Base-by-base conservation (phyloP, 495 filamentous ascomycete genomes). In the Trichoderma reesei region DNA sequence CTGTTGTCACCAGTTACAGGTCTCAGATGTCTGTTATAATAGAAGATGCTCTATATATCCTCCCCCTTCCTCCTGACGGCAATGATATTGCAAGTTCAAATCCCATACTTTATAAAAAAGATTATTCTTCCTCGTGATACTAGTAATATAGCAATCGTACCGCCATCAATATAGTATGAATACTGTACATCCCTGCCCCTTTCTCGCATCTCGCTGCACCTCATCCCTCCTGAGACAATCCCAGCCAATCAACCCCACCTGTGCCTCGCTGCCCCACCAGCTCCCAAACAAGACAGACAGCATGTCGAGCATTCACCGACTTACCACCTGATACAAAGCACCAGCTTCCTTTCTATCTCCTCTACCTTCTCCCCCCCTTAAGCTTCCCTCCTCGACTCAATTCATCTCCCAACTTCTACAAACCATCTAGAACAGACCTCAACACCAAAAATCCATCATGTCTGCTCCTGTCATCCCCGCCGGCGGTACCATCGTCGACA, bases 401-500 rank as follows among this genome's bases (percentile, higher is more conserved):
- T 60, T 42, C 20, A 26, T 41, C 60, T 59, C 44, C 10, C 33
- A 5, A 62, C 16, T 38, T 44, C 41, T 31, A 37, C 44, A 63
- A 48, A 59, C 31, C 46, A 56, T 20, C 48, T 51, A 51, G 26
- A 26, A 26, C 33, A 16, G 26, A 16, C 34, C 59, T 16, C 4
- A 38, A 64, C 36, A 63, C 31, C 67, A 39, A 39, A 39, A 67
- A 64, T 41, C 56, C 59, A 74, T 7, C 67, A 79, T 79, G 76
- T 72, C 76, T 61, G 65, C 73, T 37, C 71, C 69, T 11, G 64
- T 66, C 20, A 73, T 80, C 67, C 87, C 87, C 61, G 73, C 83
- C 13, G 89, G 85, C 65, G 83, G 82, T 62, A 96, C 92, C 66
- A 91, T 88, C 82, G 87, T 97, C 76, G 84, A 94, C 69, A 90